A percentile compares a stretch with the other conserved stretches of the same genome.
Evolutionary conservation across 371 early-diverging fungal genomes (phyloP).

Genomic region (Massospora cicadina): DNA sequence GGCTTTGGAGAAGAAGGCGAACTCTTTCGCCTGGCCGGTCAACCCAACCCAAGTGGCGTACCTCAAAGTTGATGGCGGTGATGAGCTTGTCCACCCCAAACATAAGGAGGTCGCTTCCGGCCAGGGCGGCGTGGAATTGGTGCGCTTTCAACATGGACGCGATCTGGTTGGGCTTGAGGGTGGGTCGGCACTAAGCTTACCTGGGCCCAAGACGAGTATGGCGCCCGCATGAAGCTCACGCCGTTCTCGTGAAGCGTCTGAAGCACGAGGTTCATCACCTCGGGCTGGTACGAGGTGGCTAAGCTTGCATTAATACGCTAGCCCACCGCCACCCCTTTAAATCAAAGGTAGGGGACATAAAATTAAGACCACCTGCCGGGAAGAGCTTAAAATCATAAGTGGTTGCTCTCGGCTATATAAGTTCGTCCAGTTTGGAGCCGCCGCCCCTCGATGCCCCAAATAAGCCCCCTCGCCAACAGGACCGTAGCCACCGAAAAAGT

Average conservation of each 20-base stretch:
- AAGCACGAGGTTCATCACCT: slow-evolving; percentile 47
- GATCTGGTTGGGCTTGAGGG: slow-evolving; percentile 28
- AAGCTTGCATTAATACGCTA: background rate
- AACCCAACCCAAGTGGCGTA: slow-evolving; percentile 11
- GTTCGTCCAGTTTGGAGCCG: too few relatives aligned
- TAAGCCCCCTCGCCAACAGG: too few relatives aligned
- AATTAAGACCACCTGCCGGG: too few relatives aligned
- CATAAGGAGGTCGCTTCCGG: slow-evolving; percentile 54
- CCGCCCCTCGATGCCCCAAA: too few relatives aligned
- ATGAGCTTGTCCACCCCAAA: slow-evolving; percentile 64
- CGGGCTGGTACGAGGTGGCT: slow-evolving; percentile 29
- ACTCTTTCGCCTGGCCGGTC: slow-evolving; percentile 22
- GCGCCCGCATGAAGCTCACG: slow-evolving; percentile 61
- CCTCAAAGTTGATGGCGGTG: slow-evolving; percentile 38
- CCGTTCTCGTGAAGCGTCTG: slow-evolving; percentile 39
- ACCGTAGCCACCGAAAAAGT: too few relatives aligned
- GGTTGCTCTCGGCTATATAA: too few relatives aligned
- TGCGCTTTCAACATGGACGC: slow-evolving; percentile 48
- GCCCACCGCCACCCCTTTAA: too few relatives aligned
- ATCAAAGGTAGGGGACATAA: too few relatives aligned
- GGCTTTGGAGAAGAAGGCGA: slow-evolving; percentile 44
- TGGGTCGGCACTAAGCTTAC: slow-evolving; percentile 20
- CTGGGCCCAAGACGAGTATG: slow-evolving; percentile 68
- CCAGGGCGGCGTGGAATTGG: slow-evolving; percentile 49
- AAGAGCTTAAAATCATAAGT: too few relatives aligned